Base-by-base conservation (phyloP, 257 asterid species). In the Scutellaria galericulata region DNA sequence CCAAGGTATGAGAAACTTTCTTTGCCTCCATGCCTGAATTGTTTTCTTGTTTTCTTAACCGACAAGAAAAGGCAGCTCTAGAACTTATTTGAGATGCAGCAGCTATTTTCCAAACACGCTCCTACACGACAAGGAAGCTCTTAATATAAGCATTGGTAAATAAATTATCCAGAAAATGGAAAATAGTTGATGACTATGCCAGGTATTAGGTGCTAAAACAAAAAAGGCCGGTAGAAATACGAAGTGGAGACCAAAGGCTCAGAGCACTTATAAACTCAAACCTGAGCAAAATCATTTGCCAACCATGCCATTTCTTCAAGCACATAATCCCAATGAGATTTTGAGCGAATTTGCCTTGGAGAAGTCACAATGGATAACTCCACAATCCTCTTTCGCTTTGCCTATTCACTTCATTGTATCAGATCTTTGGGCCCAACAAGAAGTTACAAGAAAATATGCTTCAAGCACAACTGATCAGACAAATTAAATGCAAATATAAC, bases 271-370 rank as follows among this genome's bases (percentile, higher is more conserved):
- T 64, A 63, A 77, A 57, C 61, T 50, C 80, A 72, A 44, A 95
- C 99, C 98, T 95, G 99, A 24, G 96, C 90, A 87, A 95, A 92
- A 89, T 95, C 99, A 86, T 95, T 92, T 54, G 99, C 98, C 80
- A 95, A 54, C 99, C 99, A 95, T 61, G 93, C 80, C 96, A 95
- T 90, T 84, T 95, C 99, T 83, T 95, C 99, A 67, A 95, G 89
- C 67, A 95, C 96, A 85, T 76, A 92, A 81, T 83, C 91, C 99
- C 99, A 95, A 10, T 82, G 98, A 85, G 96, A 85, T 69, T 85
- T 92, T 40, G 63, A 82, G 37, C 66, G 75, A 78, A 74, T 64
- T 79, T 82, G 77, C 40, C 9, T 7, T 1, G 90, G 86, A 62
- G 79, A 75, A 64, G 79, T 84, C 65, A 72, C 75, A 78, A 70